Base-by-base conservation (phyloP, 2,329 filamentous ascomycete genomes). In the Macrophomina pseudophaseolina region DNA sequence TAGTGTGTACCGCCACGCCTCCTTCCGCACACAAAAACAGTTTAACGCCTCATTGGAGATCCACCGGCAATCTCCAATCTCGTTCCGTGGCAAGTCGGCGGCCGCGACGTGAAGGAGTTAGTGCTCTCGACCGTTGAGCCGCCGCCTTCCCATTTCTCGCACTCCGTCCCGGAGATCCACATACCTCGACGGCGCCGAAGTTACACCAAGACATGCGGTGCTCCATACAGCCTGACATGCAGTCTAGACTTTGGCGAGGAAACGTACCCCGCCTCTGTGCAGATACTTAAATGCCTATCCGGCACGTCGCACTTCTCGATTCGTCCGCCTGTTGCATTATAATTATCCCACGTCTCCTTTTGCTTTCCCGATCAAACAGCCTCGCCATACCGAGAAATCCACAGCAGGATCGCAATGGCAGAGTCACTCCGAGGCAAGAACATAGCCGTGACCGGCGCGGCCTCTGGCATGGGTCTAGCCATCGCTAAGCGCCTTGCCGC, bases 391-490 rank as follows among this genome's bases (percentile, higher is more conserved):
- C 23, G 2, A 23, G 23, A 23, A 38, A 38, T 38, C 11, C 7
- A 38, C 35, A 7, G 35, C 16, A 56, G 16, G 11, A 56, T 6
- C n/a, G 11, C 7, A 23, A 59, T 59, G 56, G 38, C 56, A 28
- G 30, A n/a, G 69, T 73, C 71, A 18, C 60, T 76, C 52, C 69
- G 74, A 53, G 72, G 69, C 48, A 76, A 73, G 42, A 72, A 74
- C 67, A 73, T 76, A 51, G 72, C 70, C 48, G 72, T 77, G 64
- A 77, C 74, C 3, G 74, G 75, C 30, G 75, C 72, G 7, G 75
- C 73, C 1, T 75, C 73, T 2, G 74, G 75, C 33, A 77, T 77
- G 4, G 75, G 74, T 46, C 60, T 44, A 6, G 33, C 46, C 35
- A 52, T 53, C 44, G 33, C 42, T 12, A 53, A 3, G 48, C 46